A percentile compares a stretch with the other conserved stretches of the same genome.
Conservation (phyloP, 805 yeast genomes). For the Candida chauliodis region DNA sequence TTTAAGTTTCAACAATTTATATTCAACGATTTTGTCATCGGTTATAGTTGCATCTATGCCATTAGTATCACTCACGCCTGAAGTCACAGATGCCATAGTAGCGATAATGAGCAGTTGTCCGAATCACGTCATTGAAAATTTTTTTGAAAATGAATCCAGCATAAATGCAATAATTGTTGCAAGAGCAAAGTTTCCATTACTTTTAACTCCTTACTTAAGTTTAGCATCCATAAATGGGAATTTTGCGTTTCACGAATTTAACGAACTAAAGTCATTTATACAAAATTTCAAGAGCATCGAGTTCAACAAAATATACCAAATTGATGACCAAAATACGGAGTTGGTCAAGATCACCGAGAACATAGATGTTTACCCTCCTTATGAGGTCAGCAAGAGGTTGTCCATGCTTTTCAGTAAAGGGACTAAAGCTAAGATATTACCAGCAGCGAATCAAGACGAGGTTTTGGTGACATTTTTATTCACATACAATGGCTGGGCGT, state of each 20-base stretch:
- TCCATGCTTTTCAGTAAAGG: conserved; percentile 43
- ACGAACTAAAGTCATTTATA: conserved; percentile 60
- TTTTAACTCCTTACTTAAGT: conserved; percentile 57
- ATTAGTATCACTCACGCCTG: conserved; percentile 44
- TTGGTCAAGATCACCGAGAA: conserved; percentile 47
- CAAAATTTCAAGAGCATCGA: conserved; percentile 37
- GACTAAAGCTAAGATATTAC: conserved; percentile 70
- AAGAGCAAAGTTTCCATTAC: conserved; percentile 71
- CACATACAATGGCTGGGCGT: conserved; percentile 82
- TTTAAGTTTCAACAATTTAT: conserved; percentile 48
- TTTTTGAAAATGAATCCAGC: conserved; percentile 45
- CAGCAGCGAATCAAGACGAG: conserved; percentile 36
- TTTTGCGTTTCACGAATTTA: conserved; percentile 63
- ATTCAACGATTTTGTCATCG: conserved; percentile 46
- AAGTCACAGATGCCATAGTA: conserved; percentile 40
- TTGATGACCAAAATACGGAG: conserved; percentile 52
- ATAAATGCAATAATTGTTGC: conserved; percentile 48
- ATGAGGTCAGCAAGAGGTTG: conserved; percentile 45
- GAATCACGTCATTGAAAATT: conserved; percentile 37
- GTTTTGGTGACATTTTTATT: conserved; percentile 63
- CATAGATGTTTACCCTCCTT: conserved; percentile 54
- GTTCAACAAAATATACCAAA: conserved; percentile 37
- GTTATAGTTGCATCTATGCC: conserved; percentile 47
- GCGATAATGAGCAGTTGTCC: conserved; percentile 44
- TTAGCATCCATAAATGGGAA: conserved; percentile 60